These are phyloP conservation scores for Dryas drummondii DNA, from an alignment of 306 rosid species.

Conservation along the genomic window DNA sequence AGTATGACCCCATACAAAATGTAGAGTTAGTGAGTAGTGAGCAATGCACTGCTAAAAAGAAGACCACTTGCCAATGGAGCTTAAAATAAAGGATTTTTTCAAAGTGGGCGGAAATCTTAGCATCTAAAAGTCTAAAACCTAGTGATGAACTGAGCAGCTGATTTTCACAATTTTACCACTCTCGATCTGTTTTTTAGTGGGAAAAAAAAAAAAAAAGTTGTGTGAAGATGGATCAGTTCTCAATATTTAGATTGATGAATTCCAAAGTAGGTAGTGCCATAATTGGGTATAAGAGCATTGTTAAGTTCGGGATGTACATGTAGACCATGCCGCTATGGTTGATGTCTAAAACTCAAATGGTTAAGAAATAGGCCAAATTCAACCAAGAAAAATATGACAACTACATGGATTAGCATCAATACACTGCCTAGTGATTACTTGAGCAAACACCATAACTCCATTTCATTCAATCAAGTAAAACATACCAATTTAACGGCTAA, in stretches of 20 bases:
- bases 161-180: background rate
- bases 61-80: background rate
- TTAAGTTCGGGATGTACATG: background rate
- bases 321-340: background rate
- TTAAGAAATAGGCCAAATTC: background rate
- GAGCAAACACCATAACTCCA: background rate
- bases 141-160: background rate
- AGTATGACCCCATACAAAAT: no score
- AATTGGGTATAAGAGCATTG: background rate
- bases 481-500: constrained; percentile 20
- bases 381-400: background rate
- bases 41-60: background rate
- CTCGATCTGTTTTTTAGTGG: no score
- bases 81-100: no score
- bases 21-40: no score
- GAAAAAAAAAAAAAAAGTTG: no score
- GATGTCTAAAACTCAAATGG: background rate
- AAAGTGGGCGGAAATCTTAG: background rate
- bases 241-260: background rate
- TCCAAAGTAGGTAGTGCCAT: background rate
- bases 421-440: background rate
- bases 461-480: background rate
- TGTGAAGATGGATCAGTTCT: background rate
- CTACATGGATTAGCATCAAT: background rate
- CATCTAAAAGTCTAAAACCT: background rate